Base-by-base conservation (phyloP, 2,329 filamentous ascomycete genomes). In the Ophiosphaerella narmari region DNA sequence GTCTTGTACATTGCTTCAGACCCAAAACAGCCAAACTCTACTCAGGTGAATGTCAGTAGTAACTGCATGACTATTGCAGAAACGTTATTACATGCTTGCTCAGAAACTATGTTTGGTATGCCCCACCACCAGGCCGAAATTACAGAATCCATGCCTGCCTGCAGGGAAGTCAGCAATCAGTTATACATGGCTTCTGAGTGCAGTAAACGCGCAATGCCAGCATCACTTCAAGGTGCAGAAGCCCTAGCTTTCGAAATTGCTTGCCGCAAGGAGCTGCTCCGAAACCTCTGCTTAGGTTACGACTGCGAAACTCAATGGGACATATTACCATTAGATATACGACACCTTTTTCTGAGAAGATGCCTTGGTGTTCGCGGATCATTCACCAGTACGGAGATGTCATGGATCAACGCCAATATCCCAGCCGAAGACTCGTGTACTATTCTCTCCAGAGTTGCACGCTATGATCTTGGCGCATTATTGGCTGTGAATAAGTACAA, bases 301-400 rank as follows among this genome's bases (percentile, higher is more conserved):
- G 74, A 82, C 35, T 74, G 73, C 40, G 79, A 83, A 45, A 74
- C 72, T 8, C 71, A 80, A 26, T 83, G 81, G 81, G 80, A 83
- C 33, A 67, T 60, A 21, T 64, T 83, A 9, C 78, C 80, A 3
- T 60, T 72, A 13, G 69, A 75, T 7, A 74, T 82, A 46, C 73
- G 81, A 38, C 65, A 68, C n/a, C 60, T 78, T 6, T 67, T 82
- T 16, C 62, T 82, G 2, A 66, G 71, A 40, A 74, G 79, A 47
- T 80, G 77, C 50, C 62, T 77, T 16, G 79, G 79, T 6, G 68
- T 74, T 24, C 66, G 71, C 7, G 73, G 70, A 39, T 60, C 65
- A 18, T 64, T 80, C n/a, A 72, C 75, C 0, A 72, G 74, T 11
- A 65, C 57, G 3, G 70, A 78, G 39, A 68, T 71, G 52, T 62